Percentiles rank a stretch among this genome's conserved stretches.
Conservation (phyloP, 2,329 filamentous ascomycete species). For the Trichoderma sp. region DNA sequence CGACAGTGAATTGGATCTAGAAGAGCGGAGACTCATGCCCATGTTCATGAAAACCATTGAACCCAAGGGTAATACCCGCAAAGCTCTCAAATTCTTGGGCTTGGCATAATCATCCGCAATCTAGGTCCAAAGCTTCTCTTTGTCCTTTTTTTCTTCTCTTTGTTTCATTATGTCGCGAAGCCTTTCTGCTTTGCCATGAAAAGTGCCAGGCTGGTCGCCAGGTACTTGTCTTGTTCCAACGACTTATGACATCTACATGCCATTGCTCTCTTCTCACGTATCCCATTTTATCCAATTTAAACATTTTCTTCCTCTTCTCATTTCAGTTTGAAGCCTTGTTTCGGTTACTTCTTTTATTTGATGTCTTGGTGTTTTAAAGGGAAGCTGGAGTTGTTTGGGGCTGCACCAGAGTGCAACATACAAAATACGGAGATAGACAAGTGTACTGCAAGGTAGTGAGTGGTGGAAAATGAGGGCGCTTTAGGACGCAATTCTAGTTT, state of each 20-base stretch:
- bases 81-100: slow-evolving; percentile 55
- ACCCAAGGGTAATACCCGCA: slow-evolving; percentile 45
- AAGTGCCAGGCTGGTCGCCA: not conserved
- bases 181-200: not conserved
- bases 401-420: not conserved
- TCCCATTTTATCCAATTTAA: not conserved
- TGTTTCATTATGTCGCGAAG: not conserved
- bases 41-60: slow-evolving; percentile 39
- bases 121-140: too few relatives aligned
- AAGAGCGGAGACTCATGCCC: slow-evolving; percentile 53
- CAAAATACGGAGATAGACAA: slow-evolving; percentile 2
- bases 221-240: not conserved
- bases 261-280: not conserved
- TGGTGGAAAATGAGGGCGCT: not conserved
- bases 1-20: slow-evolving; percentile 45
- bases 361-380: not conserved
- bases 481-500: not conserved
- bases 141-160: not conserved
- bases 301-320: not conserved
- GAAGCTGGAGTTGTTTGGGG: not conserved
- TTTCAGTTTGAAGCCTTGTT: not conserved
- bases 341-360: not conserved
- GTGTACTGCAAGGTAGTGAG: slow-evolving; percentile 1
- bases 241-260: slow-evolving; percentile 12
- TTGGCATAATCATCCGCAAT: slow-evolving; percentile 24